phyloP scores from a whole-genome alignment of 2,329 filamentous ascomycete genomes.

The Lachnellula occidentalis region DNA sequence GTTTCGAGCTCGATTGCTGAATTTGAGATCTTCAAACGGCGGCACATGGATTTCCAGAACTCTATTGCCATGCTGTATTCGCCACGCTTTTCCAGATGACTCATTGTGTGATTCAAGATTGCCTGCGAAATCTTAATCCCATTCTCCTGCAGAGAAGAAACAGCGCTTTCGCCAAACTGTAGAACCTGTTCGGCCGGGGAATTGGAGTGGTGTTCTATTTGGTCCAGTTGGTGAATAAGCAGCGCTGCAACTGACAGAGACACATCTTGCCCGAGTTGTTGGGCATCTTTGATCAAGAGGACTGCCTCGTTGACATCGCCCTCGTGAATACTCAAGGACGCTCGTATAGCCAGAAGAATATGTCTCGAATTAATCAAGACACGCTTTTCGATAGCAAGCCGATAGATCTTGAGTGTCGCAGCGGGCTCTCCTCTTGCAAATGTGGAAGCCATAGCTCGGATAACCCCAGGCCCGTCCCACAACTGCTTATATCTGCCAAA shows the following conservation, averaged over 20 bases:
- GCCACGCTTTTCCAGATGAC: constrained; percentile 19
- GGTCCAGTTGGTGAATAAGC: constrained; percentile 22
- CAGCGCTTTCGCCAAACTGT: constrained; percentile 10
- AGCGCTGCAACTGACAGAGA: constrained; percentile 16
- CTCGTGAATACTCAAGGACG: constrained; percentile 17
- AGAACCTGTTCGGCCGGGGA: neutral
- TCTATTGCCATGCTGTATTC: constrained; percentile 19
- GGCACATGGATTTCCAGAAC: constrained; percentile 26
- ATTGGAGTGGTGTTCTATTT: constrained; percentile 2
- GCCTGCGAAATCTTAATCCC: constrained; percentile 18
- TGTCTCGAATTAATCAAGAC: constrained; percentile 13
- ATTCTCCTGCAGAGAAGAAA: constrained; percentile 17
- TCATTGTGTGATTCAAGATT: constrained; percentile 25
- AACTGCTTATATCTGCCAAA: neutral
- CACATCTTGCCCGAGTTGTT: constrained; percentile 16
- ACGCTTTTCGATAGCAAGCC: constrained; percentile 13
- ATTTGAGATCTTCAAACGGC: constrained; percentile 7
- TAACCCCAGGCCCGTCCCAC: constrained; percentile 8
- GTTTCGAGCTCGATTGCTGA: constrained; percentile 17
- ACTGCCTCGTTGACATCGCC: constrained; percentile 11
- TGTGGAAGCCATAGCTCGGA: constrained; percentile 17
- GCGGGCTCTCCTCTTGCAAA: constrained; percentile 12
- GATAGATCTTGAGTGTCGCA: constrained; percentile 24
- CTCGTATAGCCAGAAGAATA: constrained; percentile 24
- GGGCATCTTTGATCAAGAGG: constrained; percentile 20